These are phyloP conservation scores for Trypanosoma cruzi DNA, from an alignment of 208 protist genomes.

Conservation along the genomic window DNA sequence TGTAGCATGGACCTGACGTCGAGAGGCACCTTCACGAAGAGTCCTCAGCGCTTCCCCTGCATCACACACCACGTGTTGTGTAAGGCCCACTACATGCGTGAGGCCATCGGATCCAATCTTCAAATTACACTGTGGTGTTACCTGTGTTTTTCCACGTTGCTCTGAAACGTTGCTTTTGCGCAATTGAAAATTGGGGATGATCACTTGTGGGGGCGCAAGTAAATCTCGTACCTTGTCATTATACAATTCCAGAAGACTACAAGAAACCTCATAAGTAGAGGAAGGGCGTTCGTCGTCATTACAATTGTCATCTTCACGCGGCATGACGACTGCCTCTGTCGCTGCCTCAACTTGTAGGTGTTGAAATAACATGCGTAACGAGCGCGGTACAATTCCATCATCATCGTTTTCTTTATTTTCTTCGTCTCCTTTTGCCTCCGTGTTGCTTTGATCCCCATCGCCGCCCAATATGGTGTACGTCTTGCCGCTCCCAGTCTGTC, in stretches of 20 bases:
- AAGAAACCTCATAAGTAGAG: conserved; percentile 31
- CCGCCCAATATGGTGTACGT: conserved; percentile 69
- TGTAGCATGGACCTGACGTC: conserved; percentile 35
- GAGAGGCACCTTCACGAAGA: conserved; percentile 25
- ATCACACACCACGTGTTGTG: conserved; percentile 28
- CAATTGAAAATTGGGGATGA: conserved; percentile 11
- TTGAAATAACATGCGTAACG: conserved; percentile 28
- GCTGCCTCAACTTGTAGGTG: conserved; percentile 10
- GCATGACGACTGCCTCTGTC: conserved; percentile 4
- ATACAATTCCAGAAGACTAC: conserved; percentile 61
- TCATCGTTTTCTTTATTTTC: conserved; percentile 1
- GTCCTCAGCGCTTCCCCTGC: conserved; percentile 29
- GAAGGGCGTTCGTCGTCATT: neutral
- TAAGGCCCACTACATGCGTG: conserved; percentile 29
- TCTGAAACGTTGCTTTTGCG: conserved; percentile 7
- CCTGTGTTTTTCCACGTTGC: conserved; percentile 1
- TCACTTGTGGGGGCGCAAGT: conserved; percentile 30
- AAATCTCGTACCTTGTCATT: conserved; percentile 52
- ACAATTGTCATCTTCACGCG: neutral
- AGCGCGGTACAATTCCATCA: conserved; percentile 30
- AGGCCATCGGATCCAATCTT: conserved; percentile 22
- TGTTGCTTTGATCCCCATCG: neutral
- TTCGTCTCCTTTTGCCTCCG: neutral
- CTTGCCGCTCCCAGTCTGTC: conserved; percentile 73
- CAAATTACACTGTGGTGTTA: conserved; percentile 26